phyloP scores from a whole-genome alignment of 163 green algal species.

The Chloromonas sp. region DNA sequence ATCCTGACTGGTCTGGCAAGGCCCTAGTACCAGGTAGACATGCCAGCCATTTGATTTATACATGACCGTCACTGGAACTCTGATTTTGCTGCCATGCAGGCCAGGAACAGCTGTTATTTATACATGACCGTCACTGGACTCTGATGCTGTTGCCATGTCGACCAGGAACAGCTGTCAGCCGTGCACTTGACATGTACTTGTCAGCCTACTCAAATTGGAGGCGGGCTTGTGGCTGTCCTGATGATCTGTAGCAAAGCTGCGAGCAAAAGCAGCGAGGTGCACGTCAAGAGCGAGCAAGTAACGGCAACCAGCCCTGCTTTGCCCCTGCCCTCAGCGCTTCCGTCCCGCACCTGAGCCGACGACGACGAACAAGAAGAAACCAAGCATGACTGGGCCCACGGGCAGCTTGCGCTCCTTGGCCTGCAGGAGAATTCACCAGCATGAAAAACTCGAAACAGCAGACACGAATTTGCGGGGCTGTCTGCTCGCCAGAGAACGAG shows the following conservation, averaged over 20 bases:
- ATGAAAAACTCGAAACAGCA: conserved; percentile 16
- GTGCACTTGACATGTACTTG: no score
- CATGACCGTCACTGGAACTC: no score
- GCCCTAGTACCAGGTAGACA: no score
- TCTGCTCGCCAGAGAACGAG: no score
- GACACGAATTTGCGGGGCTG: no score
- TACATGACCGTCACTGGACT: no score
- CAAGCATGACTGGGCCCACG: not conserved
- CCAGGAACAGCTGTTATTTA: no score
- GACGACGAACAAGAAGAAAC: conserved; percentile 1
- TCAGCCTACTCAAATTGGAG: not conserved
- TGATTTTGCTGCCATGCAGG: no score
- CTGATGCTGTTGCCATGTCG: no score
- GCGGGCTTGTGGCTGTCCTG: not conserved
- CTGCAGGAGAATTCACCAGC: not conserved
- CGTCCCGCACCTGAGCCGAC: not conserved
- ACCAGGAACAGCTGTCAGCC: no score
- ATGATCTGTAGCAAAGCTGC: conserved; percentile 4
- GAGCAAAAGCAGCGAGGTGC: not conserved
- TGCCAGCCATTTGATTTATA: no score
- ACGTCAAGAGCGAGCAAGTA: not conserved
- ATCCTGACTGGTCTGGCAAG: no score
- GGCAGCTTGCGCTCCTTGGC: not conserved
- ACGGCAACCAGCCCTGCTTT: not conserved
- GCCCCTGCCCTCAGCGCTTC: not conserved